These are phyloP conservation scores for Candida pseudoviswanathii DNA, from an alignment of 1,139 yeast species.

Conservation along the genomic window DNA sequence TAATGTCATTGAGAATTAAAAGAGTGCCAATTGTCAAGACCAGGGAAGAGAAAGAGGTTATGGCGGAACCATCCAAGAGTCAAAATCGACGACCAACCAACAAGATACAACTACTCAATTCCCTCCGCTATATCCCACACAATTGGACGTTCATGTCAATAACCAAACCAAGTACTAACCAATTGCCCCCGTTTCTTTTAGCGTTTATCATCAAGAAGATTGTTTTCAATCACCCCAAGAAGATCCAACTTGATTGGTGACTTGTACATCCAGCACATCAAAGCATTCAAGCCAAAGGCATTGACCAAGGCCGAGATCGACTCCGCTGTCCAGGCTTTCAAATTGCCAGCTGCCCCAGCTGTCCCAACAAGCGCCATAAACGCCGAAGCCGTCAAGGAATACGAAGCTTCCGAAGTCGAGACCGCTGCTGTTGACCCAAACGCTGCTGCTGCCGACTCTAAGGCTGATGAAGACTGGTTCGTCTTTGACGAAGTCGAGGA, in stretches of 20 bases:
- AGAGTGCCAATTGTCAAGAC: neutral
- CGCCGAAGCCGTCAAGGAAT: constrained; percentile 72
- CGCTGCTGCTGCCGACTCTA: constrained; percentile 40
- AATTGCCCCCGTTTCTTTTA: constrained; percentile 3
- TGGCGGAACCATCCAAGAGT: neutral
- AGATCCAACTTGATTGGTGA: constrained; percentile 74
- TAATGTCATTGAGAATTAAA: neutral
- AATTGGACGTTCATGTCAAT: neutral
- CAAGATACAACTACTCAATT: neutral
- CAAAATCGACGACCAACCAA: neutral
- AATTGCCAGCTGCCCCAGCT: constrained; percentile 72
- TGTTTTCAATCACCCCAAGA: constrained; percentile 47
- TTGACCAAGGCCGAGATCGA: constrained; percentile 73
- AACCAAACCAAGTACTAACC: neutral
- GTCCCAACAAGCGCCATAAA: constrained; percentile 74
- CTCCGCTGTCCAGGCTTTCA: constrained; percentile 80
- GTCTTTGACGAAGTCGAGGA: constrained; percentile 75
- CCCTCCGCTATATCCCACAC: neutral
- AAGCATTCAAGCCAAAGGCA: constrained; percentile 84
- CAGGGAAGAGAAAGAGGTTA: too few relatives aligned
- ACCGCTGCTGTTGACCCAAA: constrained; percentile 46
- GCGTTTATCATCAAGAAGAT: constrained; percentile 41
- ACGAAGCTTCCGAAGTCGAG: constrained; percentile 78
- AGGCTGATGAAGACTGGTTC: constrained; percentile 76
- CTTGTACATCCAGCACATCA: constrained; percentile 83